Base-by-base conservation (phyloP, 2,329 filamentous ascomycete genomes). In the Fusarium gaditjirri region DNA sequence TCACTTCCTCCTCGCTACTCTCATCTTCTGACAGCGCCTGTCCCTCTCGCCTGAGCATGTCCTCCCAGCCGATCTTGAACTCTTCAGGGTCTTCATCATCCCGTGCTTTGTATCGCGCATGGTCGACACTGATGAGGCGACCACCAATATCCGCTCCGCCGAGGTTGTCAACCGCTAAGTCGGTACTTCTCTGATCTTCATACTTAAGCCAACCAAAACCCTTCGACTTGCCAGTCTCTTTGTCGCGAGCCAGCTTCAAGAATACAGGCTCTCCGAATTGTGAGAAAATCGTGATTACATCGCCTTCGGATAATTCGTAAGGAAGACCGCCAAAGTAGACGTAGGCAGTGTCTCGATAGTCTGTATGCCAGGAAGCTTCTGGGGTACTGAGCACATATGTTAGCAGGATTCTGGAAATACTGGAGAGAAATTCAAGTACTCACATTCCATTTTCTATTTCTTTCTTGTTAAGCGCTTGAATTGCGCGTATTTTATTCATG, bases 131-230 rank as follows among this genome's bases (percentile, higher is more conserved):
- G 44, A 99, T 83, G 64, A 95, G 83, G 44, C 95, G 88, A 5
- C 94, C 95, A 79, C 93, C 86, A 23, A 99, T 91, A 35, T 91
- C 92, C 13, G 95, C 92, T 36, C 96, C 96, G 42, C 94, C 93
- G 9, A 99, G 84, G 80, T 99, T 99, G 83, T 99, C 96, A 14
- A 99, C 97, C 0, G 97, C 96, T 44, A 99, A 85, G 82, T 98
- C 95, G 70, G 94, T 97, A 83, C 95, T 98, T 75, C 95, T 89
- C 84, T 99, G 96, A 82, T 99, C 95, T 81, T 99, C 96, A 82
- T 98, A 99, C 80, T 99, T 99, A 65, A 99, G 87, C 87, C 97
- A 99, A 6, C 93, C 94, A 79, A 98, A 99, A 1, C 96, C 96
- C 74, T 92, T 93, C 69, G 93, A 97, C 83, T 97, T 98, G 69